phyloP scores from a whole-genome alignment of 371 early-diverging fungal genomes.

The Actinomucor elegans region DNA sequence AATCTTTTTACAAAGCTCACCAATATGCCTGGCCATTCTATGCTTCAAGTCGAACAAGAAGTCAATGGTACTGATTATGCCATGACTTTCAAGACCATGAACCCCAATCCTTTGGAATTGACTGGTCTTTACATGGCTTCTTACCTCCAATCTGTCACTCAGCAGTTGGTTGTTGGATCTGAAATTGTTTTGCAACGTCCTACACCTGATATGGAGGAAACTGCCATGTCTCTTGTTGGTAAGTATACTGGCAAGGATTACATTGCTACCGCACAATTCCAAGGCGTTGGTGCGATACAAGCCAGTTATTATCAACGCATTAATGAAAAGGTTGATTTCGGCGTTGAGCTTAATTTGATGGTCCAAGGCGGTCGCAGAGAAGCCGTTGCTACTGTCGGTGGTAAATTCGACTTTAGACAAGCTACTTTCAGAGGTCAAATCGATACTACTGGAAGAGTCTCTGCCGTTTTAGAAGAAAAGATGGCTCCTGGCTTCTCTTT shows the following conservation, averaged over 20 bases:
- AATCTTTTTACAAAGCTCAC: conserved; percentile 44
- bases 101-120: conserved; percentile 87
- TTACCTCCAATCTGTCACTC: conserved; percentile 91
- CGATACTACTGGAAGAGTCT: conserved; percentile 87
- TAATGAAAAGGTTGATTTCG: conserved; percentile 93
- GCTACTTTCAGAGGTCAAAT: conserved; percentile 91
- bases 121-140: conserved; percentile 89
- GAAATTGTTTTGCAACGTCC: conserved; percentile 89
- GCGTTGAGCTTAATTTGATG: conserved; percentile 88
- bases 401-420: conserved; percentile 92
- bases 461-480: conserved; percentile 91
- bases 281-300: conserved; percentile 81
- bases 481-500: conserved; percentile 93
- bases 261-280: conserved; percentile 83
- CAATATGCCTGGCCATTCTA: conserved; percentile 77
- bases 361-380: conserved; percentile 79
- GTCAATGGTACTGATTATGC: conserved; percentile 86
- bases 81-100: conserved; percentile 88
- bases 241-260: conserved; percentile 74
- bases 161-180: conserved; percentile 80
- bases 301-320: conserved; percentile 90
- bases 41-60: conserved; percentile 92
- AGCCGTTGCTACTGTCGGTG: conserved; percentile 91
- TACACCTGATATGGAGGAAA: conserved; percentile 82
- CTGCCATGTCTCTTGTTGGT: conserved; percentile 73